Base-by-base conservation (phyloP, 108 stramenopile species). In the Pelagomonas calceolata region DNA sequence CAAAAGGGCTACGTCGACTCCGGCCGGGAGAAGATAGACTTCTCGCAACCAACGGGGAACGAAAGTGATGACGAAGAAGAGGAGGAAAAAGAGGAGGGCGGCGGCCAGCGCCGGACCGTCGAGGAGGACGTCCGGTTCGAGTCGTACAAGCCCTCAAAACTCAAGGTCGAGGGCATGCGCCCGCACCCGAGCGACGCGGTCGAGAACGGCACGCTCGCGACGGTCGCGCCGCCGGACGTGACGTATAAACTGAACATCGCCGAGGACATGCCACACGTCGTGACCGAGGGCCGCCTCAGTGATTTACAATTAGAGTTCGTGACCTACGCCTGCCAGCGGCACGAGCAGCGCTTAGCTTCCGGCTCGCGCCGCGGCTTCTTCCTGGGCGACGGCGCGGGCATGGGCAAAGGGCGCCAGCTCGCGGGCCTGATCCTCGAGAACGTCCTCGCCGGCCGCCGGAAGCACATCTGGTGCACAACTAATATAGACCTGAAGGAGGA, bases 371-470 rank as follows among this genome's bases (percentile, higher is more conserved):
- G n/a, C 32, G 85, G 85, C 17, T 85, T 85, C 68, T 78, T 86
- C 73, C 64, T 86, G 39, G 85, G 85, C 39, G 85, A 86, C 43
- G 85, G 85, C 34, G 83, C 85, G 15, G 85, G 85, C 21, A 81
- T 84, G 30, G 85, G 85, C 32, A 86, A 85, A 76, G 85, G 84
- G 26, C 66, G 79, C 29, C 76, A 76, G 18, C 76, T 79, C 45
- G 79, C 79, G 4, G 79, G 79, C 30, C 73, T 79, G 67, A 72
- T 79, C 66, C 37, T 79, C 34, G 79, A 79, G 43, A 79, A 77
- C 73, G 36, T 75, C 14, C 36, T 69, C 32, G 51, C 36, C 30
- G 79, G 79, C 30, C 35, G 79, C 31, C 63, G 67, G 0, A 76
- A 34, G 36, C 79, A 79, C 72, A 65, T 79, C 10, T 79, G 79